These are phyloP conservation scores for Salix purpurea DNA, from an alignment of 345 rosid genomes.

Conservation along the genomic window DNA sequence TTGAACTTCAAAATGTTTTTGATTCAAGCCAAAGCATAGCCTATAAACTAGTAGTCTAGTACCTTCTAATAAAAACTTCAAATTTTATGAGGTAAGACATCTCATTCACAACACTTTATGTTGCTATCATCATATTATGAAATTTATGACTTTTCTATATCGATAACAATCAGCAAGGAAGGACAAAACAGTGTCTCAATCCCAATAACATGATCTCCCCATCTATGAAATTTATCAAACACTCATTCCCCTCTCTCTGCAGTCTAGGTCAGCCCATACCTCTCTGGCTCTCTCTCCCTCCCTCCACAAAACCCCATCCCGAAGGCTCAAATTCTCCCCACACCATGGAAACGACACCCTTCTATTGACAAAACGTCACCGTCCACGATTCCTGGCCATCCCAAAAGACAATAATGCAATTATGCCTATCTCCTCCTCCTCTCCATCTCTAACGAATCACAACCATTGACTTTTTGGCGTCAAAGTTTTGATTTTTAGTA, in stretches of 20 bases:
- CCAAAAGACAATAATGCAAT: not conserved
- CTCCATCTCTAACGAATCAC: not conserved
- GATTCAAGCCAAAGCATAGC: too few species aligned
- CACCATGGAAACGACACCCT: slow-evolving; percentile 5
- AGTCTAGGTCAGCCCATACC: not conserved
- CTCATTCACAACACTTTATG: too few species aligned
- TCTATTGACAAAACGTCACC: slow-evolving; percentile 8
- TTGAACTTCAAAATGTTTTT: too few species aligned
- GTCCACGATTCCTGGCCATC: not conserved
- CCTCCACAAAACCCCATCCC: not conserved
- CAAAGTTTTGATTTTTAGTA: not conserved
- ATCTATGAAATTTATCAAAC: too few species aligned
- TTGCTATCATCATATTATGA: too few species aligned
- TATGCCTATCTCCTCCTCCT: not conserved
- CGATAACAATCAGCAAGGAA: too few species aligned
- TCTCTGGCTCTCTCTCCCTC: not conserved
- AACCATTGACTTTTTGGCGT: slow-evolving; percentile 8
- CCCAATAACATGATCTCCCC: too few species aligned
- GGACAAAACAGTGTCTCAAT: too few species aligned
- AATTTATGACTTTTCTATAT: too few species aligned
- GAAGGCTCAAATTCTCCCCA: not conserved
- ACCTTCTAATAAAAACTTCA: too few species aligned
- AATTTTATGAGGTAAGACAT: too few species aligned
- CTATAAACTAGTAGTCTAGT: too few species aligned
- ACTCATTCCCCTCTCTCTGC: not conserved